Evolutionary conservation across 441 rosid species (phyloP), one percentile per base, ranked within the genome.

Genomic region (Pelargonium cotyledonis): DNA sequence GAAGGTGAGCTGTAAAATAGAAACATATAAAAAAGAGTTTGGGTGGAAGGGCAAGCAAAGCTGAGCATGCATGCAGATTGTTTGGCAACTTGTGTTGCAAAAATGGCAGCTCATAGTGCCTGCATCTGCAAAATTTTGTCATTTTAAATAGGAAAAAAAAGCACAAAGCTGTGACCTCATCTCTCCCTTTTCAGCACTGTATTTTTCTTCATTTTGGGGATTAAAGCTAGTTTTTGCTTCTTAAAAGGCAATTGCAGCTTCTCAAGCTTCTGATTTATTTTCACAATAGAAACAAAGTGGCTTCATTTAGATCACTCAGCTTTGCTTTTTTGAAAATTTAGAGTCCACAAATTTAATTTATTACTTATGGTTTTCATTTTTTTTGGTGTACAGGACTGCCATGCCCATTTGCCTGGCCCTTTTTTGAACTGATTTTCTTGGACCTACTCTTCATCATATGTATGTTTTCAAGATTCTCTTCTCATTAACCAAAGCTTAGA

Each of bases 341-440:
- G n/a, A n/a, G n/a, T n/a, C n/a, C n/a, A 21, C 23, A 21, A 21
- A 21, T 21, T 21, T 21, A 21, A 21, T 21, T 21, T 21, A 21
- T 21, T 21, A n/a, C n/a, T n/a, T n/a, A 21, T 21, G 23, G 23
- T 21, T 21, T 21, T 21, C 23, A 21, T 21, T 21, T 68, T 15
- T 51, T 70, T 57, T 67, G 65, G 53, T 75, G 78, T 21, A 38
- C 78, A 77, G 71, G 72, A 67, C 62, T 62, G 65, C 74, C 81
- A 75, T 79, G 75, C 69, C 62, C 64, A 70, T 66, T 61, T 79
- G 81, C 79, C 80, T 75, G 72, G 47, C 70, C 72, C 68, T 60
- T 69, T 68, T 51, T 72, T 46, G 60, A 64, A 49, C 70, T 49
- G 26, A 55, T 69, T 63, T 43, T 71, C 65, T 81, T 71, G 84